Percentiles rank a stretch among this genome's conserved stretches.
Evolutionary conservation across 805 yeast genomes (phyloP).

Genomic region (Sugiyamaella chiloensis): DNA sequence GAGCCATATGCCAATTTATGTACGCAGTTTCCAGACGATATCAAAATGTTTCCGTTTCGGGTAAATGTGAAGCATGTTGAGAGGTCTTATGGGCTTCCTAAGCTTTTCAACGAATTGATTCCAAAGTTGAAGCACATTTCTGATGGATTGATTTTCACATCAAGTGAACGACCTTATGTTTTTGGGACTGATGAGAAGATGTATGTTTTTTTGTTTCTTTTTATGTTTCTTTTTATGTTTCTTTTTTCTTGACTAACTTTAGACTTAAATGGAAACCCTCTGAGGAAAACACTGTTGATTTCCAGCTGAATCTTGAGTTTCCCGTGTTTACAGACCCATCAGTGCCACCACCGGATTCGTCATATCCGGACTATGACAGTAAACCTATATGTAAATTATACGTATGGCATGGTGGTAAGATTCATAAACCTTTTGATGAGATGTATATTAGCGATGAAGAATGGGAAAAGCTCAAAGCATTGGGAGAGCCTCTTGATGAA

Average conservation of each 20-base stretch:
- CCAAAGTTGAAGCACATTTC: conserved; percentile 75
- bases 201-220: background rate
- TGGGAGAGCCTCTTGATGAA: conserved; percentile 81
- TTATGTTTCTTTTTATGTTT: background rate
- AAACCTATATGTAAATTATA: conserved; percentile 66
- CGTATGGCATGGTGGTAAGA: conserved; percentile 71
- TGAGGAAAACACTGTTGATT: conserved; percentile 91
- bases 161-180: conserved; percentile 82
- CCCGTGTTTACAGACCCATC: conserved; percentile 59
- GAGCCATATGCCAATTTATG: conserved; percentile 77
- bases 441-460: conserved; percentile 63
- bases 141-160: conserved; percentile 92
- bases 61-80: conserved; percentile 87
- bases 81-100: conserved; percentile 70
- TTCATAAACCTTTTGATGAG: conserved; percentile 62
- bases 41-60: conserved; percentile 77
- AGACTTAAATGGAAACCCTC: conserved; percentile 93
- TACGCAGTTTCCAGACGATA: conserved; percentile 65
- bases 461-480: conserved; percentile 70
- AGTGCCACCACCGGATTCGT: conserved; percentile 42
- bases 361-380: conserved; percentile 74
- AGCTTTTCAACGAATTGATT: conserved; percentile 69
- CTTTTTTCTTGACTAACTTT: background rate
- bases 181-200: conserved; percentile 85
- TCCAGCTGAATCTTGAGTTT: conserved; percentile 63